Base-by-base conservation (phyloP, 768 basidiomycete genomes). In the Coprinopsis sp. region DNA sequence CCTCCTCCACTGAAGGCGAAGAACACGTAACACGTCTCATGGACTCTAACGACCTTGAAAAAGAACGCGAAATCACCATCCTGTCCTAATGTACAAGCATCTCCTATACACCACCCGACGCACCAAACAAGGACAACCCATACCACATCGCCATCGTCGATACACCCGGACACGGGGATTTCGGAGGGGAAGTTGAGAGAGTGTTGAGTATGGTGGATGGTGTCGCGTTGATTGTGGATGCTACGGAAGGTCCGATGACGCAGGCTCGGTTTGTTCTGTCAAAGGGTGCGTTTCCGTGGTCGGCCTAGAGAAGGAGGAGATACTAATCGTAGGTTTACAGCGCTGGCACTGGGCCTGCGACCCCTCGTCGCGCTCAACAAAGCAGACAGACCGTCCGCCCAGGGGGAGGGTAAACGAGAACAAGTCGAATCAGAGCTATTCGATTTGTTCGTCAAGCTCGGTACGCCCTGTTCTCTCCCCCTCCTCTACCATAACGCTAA, bases 141-240 rank as follows among this genome's bases (percentile, higher is more conserved):
- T n/a, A n/a, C n/a, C n/a, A n/a, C 3, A 76, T 79, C 51, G 80
- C 79, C 44, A 76, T 81, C 50, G 74, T 80, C 49, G 79, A 81
- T 54, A 81, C 79, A 0, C 79, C 78, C 0, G 78, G 79, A 42
- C 79, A 81, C 58, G 78, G 77, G 6, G 79, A 81, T 54, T 79
- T 81, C 61, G 78, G 78, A 27, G 78, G 78, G 46, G 79, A 81
- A 58, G 78, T 81, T 7, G 78, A 81, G 51, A 71, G 78, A 44
- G 73, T 79, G 3, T 65, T 78, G 65, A 76, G 76, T 50, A 79
- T 81, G 70, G 75, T 81, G 10, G 79, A 80, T 49, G 78, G 78
- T 23, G 78, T 79, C 11, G 77, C 77, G 12, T 67, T 81, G n/a
- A 63, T 81, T 3, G 72, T 81, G 14, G 78, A 80, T 50, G 76